Base-by-base conservation (phyloP, 106 monocot genomes). In the Narthecium ossifragum region DNA sequence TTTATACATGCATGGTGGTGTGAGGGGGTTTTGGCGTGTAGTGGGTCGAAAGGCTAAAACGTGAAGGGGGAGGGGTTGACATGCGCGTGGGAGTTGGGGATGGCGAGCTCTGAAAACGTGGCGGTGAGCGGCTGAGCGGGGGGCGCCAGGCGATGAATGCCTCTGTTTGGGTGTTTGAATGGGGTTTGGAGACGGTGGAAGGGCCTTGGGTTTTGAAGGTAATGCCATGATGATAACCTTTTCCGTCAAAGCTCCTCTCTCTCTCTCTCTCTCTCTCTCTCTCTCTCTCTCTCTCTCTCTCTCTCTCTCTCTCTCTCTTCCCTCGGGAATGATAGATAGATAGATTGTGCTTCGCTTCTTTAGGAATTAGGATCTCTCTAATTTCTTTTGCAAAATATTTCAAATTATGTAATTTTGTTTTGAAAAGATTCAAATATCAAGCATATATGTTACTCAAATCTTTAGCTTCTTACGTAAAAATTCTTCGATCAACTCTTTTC, bases 81-180 rank as follows among this genome's bases (percentile, higher is more conserved):
- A 67, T 67, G 46, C 57, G 55, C 48, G 43, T 57, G 32, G 57
- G 29, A 48, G 27, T 68, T 34, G 57, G 68, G 10, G 70, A 41
- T 18, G 60, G 68, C 60, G 45, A 72, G 72, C 63, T 48, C 72
- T 63, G 72, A 72, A 72, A 72, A 72, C 72, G 64, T 72, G 72
- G 64, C 8, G 57, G 57, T 20, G 64, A 64, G 62, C 74, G 62
- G 67, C 52, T 47, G 46, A 54, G 47, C n/a, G n/a, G n/a, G n/a
- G 34, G 32, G 18, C 22, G 66, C 55, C 39, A 57, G 57, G 59
- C 45, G 73, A 58, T 65, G 64, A 48, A 21, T 17, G 33, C 11
- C 63, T 26, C 26, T 37, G 29, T 31, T n/a, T 29, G 45, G 48
- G 22, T 5, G 22, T 2, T n/a, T 1, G 22, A 36, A 6, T 49